Evolutionary conservation across 139 green algal genomes (phyloP).

Genomic region (Ettlia oleoabundans): DNA sequence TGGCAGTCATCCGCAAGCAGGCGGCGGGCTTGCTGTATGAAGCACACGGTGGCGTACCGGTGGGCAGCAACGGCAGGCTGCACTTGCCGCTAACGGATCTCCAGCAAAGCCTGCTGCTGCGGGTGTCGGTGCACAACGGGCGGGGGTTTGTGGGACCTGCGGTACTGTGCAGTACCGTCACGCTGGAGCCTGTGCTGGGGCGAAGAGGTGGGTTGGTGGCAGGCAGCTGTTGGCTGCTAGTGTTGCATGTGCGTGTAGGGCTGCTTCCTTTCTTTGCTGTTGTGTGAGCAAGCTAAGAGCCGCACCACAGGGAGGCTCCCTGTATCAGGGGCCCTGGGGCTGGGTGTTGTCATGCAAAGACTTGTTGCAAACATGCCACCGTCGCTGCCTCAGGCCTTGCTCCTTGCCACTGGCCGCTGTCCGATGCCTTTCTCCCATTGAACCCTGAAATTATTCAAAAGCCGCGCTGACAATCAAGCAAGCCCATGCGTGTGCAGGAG

Average conservation of each 20-base stretch:
- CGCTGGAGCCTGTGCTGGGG: slow-evolving; percentile 49
- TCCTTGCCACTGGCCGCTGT: no score
- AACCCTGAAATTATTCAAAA: no score
- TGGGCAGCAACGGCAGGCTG: background rate
- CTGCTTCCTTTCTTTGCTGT: no score
- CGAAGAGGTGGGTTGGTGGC: slow-evolving; percentile 9
- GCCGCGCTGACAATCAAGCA: no score
- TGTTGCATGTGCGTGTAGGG: background rate
- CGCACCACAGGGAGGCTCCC: no score
- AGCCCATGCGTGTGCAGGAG: background rate
- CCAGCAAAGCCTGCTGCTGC: slow-evolving; percentile 56
- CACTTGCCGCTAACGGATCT: slow-evolving; percentile 53
- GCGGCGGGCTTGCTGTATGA: background rate
- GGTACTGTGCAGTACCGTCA: slow-evolving; percentile 32
- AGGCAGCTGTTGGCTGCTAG: background rate
- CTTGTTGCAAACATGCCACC: no score
- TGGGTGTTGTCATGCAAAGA: no score
- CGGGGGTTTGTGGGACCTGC: slow-evolving; percentile 63
- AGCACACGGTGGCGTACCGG: background rate
- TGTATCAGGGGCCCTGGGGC: no score
- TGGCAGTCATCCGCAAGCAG: background rate
- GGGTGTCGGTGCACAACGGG: slow-evolving; percentile 67
- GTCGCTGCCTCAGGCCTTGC: no score
- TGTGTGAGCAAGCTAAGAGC: no score
- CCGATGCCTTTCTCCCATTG: no score